Evolutionary conservation across 2,329 filamentous ascomycete genomes (phyloP), one percentile per base, ranked within the genome.

Genomic region (Phyllosticta citribraziliensis): DNA sequence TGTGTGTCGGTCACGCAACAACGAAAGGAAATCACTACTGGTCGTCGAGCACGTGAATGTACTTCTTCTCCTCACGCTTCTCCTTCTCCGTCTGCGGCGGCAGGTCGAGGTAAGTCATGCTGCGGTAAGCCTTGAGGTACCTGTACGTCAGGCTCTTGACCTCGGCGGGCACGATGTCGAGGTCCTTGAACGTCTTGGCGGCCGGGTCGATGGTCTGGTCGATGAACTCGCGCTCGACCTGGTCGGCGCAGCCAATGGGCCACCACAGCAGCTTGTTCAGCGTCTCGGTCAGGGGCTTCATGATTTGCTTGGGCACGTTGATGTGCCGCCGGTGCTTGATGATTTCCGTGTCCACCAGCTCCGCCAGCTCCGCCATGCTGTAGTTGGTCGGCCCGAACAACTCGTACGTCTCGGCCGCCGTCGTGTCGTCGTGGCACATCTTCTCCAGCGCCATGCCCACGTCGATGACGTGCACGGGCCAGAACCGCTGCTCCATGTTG

Each of bases 71-170:
- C 76, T 97, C 92, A 69, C 84, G 83, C 83, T 87, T 94, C 82
- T 99, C 94, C 76, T 88, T 89, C 79, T 97, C 93, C 35, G 93
- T 97, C 70, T 93, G 87, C 56, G 94, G 93, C 57, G 94, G 94
- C 67, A 97, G 82, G 73, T 99, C 93, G 76, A 95, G 96, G 83
- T 87, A 94, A 70, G 86, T 84, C 62, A 88, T 84, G 77, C 89
- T 93, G 73, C 94, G 88, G 82, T 90, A 97, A 74, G 86, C 88
- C 88, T 95, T 88, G 80, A 97, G 76, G 78, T 99, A 99, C 76
- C 95, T 88, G 77, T 93, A 97, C 66, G 91, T 96, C 74, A 91
- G 85, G 74, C 89, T 87, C 74, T 84, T 86, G 69, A 97, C 84
- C 65, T 97, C 92, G 55, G 85, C 88, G 30, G 93, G 90, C 76